These are phyloP conservation scores for Magnusiomyces paraingens DNA, from an alignment of 1,139 yeast genomes.

Conservation along the genomic window DNA sequence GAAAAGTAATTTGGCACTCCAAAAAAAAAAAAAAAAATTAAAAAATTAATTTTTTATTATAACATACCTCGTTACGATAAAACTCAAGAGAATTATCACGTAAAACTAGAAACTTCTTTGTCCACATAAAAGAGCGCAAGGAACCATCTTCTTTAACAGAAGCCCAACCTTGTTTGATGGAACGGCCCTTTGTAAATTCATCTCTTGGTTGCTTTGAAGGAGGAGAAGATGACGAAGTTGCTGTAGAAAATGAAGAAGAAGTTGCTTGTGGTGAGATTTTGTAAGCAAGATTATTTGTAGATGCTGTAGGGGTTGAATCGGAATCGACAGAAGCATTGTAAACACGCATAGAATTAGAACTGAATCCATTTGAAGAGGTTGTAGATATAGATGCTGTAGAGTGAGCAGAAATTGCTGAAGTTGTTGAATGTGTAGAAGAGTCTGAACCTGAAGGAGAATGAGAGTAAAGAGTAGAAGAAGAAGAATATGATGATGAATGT, in stretches of 20 bases:
- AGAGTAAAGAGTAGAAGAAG: neutral
- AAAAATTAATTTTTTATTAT: neutral
- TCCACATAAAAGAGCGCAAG: constrained; percentile 78
- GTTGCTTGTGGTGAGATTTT: constrained; percentile 7
- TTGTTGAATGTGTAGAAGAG: constrained; percentile 1
- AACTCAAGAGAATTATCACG: constrained; percentile 70
- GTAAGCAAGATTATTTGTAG: neutral
- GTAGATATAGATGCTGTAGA: neutral
- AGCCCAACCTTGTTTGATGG: constrained; percentile 65
- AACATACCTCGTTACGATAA: constrained; percentile 55
- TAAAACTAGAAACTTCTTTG: constrained; percentile 72
- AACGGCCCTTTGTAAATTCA: constrained; percentile 13
- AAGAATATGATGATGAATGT: neutral
- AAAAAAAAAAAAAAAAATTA: constrained; percentile 1
- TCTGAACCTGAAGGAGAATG: constrained; percentile 4
- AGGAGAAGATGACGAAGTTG: constrained; percentile 6
- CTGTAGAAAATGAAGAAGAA: constrained; percentile 9
- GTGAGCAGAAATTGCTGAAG: constrained; percentile 13
- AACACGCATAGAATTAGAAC: neutral
- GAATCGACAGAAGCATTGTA: neutral
- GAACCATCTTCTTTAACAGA: constrained; percentile 84
- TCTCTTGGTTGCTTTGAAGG: constrained; percentile 5
- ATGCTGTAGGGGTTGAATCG: neutral
- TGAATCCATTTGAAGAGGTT: neutral
- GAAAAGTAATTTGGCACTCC: neutral